A percentile compares a stretch with the other conserved stretches of the same genome.
These are phyloP conservation scores for Dysphania ambrosioides DNA, from an alignment of 148 eudicot genomes.

Conservation along the genomic window DNA sequence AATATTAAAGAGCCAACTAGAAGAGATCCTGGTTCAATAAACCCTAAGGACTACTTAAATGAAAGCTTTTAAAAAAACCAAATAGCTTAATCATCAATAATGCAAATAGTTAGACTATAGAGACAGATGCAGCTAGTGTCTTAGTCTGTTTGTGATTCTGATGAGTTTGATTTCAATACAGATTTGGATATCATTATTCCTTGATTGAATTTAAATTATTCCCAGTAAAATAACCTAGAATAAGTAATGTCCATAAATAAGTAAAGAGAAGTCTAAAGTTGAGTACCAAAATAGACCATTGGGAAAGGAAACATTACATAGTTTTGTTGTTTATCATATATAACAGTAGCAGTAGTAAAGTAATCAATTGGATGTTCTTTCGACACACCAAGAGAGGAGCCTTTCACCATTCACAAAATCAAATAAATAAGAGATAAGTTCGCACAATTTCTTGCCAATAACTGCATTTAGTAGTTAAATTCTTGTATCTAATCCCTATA, in stretches of 20 bases:
- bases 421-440: no score
- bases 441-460: no score
- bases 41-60: conserved; percentile 29
- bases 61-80: conserved; percentile 27
- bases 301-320: neutral
- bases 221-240: neutral
- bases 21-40: conserved; percentile 25
- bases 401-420: no score
- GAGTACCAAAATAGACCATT: neutral
- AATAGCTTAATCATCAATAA: conserved; percentile 26
- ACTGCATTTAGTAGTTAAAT: no score
- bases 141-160: neutral
- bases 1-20: conserved; percentile 34
- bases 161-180: neutral
- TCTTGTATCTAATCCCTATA: no score
- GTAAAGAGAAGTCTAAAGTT: neutral
- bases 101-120: conserved; percentile 27
- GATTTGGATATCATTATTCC: neutral
- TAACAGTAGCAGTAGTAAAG: no score
- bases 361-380: no score
- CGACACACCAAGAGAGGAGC: no score
- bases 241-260: neutral
- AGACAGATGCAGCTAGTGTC: neutral
- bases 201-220: neutral
- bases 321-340: neutral